These are phyloP conservation scores for Anisodus acutangulus DNA, from an alignment of 257 asterid genomes.

Conservation along the genomic window DNA sequence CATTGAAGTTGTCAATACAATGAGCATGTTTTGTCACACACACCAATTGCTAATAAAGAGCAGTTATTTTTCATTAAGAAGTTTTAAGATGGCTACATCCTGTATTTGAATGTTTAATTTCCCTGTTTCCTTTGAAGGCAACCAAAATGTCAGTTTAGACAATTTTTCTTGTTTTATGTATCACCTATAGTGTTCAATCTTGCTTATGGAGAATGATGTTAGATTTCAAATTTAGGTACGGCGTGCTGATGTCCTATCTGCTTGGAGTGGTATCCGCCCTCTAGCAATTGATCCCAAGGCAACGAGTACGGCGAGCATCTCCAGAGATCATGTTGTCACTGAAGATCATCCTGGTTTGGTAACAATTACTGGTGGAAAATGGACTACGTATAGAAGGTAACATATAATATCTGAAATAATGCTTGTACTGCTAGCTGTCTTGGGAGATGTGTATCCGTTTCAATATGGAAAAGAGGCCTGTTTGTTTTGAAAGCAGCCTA, in stretches of 20 bases:
- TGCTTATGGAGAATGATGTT: slow-evolving; percentile 36
- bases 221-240: slow-evolving; percentile 63
- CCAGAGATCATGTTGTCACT: slow-evolving; percentile 87
- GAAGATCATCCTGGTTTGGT: slow-evolving; percentile 95
- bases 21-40: slow-evolving; percentile 5
- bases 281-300: slow-evolving; percentile 94
- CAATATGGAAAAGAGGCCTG: background rate
- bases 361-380: slow-evolving; percentile 96
- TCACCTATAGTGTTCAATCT: slow-evolving; percentile 14
- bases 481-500: slow-evolving; percentile 12
- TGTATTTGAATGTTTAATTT: background rate
- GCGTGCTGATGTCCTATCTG: slow-evolving; percentile 88
- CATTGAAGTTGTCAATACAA: background rate
- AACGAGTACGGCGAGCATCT: slow-evolving; percentile 85
- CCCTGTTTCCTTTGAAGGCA: background rate
- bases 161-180: slow-evolving; percentile 19
- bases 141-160: background rate
- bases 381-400: slow-evolving; percentile 99
- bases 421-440: slow-evolving; percentile 8
- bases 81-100: background rate
- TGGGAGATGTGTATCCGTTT: background rate
- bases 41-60: background rate
- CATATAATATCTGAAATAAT: background rate
- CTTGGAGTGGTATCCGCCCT: slow-evolving; percentile 99
- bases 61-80: background rate